These are phyloP conservation scores for Geotrichum restrictum DNA, from an alignment of 1,139 yeast genomes.

Conservation along the genomic window DNA sequence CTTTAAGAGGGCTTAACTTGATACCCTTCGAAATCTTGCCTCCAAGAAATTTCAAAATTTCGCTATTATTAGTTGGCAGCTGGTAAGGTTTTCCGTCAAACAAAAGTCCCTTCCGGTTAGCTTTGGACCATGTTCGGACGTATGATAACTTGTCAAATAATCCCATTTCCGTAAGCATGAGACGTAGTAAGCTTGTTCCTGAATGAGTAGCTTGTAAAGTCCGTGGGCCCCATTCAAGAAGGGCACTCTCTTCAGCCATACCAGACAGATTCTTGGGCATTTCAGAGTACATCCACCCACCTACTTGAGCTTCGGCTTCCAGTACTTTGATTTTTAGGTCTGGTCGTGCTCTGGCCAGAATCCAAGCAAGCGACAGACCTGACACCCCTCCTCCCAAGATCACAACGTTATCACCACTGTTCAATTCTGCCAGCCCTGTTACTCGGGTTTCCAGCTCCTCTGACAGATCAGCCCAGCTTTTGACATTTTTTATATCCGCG, in stretches of 20 bases:
- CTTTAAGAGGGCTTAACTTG: conserved; percentile 32
- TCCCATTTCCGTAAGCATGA: conserved; percentile 45
- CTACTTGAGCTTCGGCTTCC: conserved; percentile 54
- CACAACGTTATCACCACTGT: conserved; percentile 30
- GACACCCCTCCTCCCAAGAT: conserved; percentile 84
- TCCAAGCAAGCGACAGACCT: conserved; percentile 76
- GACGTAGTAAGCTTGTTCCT: conserved; percentile 35
- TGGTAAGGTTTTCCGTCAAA: conserved; percentile 37
- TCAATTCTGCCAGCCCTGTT: conserved; percentile 32
- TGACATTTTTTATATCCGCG: conserved; percentile 8
- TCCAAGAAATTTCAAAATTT: conserved; percentile 31
- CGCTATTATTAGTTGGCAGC: conserved; percentile 33
- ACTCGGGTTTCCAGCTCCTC: conserved; percentile 31
- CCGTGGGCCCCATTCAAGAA: conserved; percentile 44
- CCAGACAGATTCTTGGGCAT: conserved; percentile 15
- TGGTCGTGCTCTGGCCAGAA: conserved; percentile 57
- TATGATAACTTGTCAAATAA: conserved; percentile 45
- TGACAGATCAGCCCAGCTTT: conserved; percentile 12
- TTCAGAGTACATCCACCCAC: conserved; percentile 74
- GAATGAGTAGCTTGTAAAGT: conserved; percentile 41
- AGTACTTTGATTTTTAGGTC: conserved; percentile 61
- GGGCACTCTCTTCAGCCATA: conserved; percentile 21
- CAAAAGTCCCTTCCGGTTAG: conserved; percentile 58
- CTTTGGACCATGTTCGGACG: conserved; percentile 48
- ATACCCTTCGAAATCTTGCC: conserved; percentile 44